Evolutionary conservation across 106 monocot species (phyloP).

Genomic region (Dendrobium nobile): DNA sequence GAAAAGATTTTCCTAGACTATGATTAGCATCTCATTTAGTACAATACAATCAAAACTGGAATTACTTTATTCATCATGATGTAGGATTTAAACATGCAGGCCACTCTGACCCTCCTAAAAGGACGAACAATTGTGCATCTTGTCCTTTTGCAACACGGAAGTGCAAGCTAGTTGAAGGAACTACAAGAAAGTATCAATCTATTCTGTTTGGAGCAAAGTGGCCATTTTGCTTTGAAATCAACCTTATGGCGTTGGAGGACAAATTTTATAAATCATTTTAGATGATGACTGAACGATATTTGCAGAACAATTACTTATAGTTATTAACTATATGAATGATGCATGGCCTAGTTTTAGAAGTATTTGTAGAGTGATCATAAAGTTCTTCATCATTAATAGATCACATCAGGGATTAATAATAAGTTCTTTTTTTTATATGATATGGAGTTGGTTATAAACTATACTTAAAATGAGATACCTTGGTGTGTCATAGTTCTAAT

Average conservation of each 20-base stretch:
- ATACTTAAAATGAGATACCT: background rate
- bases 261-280: background rate
- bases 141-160: background rate
- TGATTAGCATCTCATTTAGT: too few relatives aligned
- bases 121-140: too few relatives aligned
- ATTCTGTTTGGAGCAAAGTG: background rate
- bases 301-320: background rate
- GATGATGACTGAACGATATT: background rate
- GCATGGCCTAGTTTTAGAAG: background rate
- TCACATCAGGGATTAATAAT: background rate
- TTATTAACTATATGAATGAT: background rate
- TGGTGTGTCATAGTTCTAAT: background rate
- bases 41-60: background rate
- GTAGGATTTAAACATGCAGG: background rate
- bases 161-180: background rate
- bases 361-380: background rate
- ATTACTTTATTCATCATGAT: background rate
- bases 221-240: background rate
- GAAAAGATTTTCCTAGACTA: too few relatives aligned
- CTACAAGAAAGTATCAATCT: background rate
- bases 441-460: background rate
- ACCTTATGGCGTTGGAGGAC: background rate
- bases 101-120: background rate
- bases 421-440: background rate
- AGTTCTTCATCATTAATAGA: background rate